Evolutionary conservation across 164 flowering plant species (phyloP), one percentile per base, ranked within the genome.

Genomic region (Stephania cephalantha): DNA sequence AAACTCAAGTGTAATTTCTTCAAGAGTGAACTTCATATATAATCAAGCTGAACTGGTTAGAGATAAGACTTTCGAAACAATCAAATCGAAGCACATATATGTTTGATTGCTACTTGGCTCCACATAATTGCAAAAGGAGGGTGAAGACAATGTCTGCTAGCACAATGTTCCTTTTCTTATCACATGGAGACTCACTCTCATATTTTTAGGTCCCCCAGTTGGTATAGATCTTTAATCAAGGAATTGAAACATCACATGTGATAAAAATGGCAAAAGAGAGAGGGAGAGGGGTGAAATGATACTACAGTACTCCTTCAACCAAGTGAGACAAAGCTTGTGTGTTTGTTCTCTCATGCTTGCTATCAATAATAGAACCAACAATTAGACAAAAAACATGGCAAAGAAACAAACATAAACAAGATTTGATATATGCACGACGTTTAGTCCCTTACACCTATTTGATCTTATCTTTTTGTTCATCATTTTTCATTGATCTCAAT

Each of bases 191-290:
- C 20, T 58, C 20, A 18, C 7, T 58, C 13, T 58, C 64, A 58
- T 58, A 58, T 58, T 15, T 58, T 15, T 4, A 35, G 64, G 64
- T 18, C 64, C 20, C 64, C 64, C 64, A 58, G 18, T 58, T 55
- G 63, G 63, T 55, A 31, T 9, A 1, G 70, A 68, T 68, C 46
- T 30, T 30, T 15, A 68, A 68, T 68, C n/a, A 18, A 68, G 45
- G 13, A 68, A 68, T 68, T 35, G 46, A 15, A n/a, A 68, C 71
- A 68, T 68, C 44, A 13, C 71, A 68, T 68, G 71, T 68, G 71
- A 46, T 31, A 15, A 68, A 68, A 35, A 46, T 68, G 71, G 46
- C 13, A 15, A 68, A 68, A 13, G 31, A 31, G 71, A n/a, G n/a
- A 68, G 71, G n/a, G 20, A 68, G 42, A 17, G 22, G 42, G 46